These are phyloP conservation scores for Lumnitzera littorea DNA, from an alignment of 345 rosid species.

Conservation along the genomic window DNA sequence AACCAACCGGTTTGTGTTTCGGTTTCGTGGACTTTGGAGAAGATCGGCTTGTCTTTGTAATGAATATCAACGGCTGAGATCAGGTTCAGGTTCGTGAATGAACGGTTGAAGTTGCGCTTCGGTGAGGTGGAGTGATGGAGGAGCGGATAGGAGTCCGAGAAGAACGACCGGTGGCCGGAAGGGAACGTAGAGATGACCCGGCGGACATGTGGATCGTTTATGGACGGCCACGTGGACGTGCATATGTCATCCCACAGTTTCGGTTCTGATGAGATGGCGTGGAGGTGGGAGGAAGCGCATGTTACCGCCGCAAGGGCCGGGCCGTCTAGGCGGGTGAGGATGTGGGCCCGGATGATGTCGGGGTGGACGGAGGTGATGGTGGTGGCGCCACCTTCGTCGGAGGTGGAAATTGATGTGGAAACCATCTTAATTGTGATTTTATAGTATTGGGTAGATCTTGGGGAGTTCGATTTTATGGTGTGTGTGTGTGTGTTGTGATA, in stretches of 20 bases:
- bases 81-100: constrained; percentile 11
- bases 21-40: constrained; percentile 38
- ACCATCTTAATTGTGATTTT: neutral
- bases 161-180: constrained; percentile 52
- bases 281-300: constrained; percentile 40
- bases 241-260: constrained; percentile 48
- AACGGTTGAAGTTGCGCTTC: constrained; percentile 1
- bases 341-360: constrained; percentile 45
- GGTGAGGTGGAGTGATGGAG: constrained; percentile 15
- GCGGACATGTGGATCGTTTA: constrained; percentile 23
- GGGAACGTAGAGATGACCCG: constrained; percentile 42
- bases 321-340: constrained; percentile 72
- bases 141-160: constrained; percentile 50
- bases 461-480: too few relatives aligned
- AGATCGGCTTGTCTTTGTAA: constrained; percentile 29
- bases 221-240: constrained; percentile 57
- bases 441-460: neutral
- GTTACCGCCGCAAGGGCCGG: constrained; percentile 46
- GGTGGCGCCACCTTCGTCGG: constrained; percentile 1
- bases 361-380: constrained; percentile 40
- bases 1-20: constrained; percentile 52
- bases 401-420: constrained; percentile 7
- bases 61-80: constrained; percentile 77
- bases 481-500: too few relatives aligned
- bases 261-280: constrained; percentile 34